A percentile compares a stretch with the other conserved stretches of the same genome.
Evolutionary conservation across 768 basidiomycete genomes (phyloP).

Genomic region (Podaxis sp.): DNA sequence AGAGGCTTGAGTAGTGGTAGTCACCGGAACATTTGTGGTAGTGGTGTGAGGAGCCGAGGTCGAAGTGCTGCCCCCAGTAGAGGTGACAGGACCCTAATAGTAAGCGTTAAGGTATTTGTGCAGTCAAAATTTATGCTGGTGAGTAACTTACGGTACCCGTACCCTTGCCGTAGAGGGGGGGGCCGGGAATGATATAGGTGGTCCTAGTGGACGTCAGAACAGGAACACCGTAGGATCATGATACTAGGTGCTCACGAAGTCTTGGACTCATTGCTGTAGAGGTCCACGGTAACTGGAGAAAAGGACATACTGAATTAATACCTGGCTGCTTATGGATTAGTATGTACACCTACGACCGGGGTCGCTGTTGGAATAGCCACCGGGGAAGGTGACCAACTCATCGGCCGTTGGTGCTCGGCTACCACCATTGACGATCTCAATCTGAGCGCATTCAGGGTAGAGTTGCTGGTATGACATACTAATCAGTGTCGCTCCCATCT

Average conservation of each 20-base stretch:
- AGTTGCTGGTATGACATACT: constrained; percentile 48
- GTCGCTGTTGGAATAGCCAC: constrained; percentile 42
- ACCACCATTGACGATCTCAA: constrained; percentile 42
- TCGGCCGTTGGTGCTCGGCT: constrained; percentile 36
- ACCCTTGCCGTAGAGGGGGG: constrained; percentile 44
- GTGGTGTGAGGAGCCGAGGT: constrained; percentile 13
- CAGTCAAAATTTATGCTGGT: neutral
- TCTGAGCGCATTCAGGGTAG: constrained; percentile 61
- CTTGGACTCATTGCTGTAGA: constrained; percentile 39
- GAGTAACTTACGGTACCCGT: constrained; percentile 10
- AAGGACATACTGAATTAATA: constrained; percentile 19
- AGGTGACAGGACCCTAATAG: neutral
- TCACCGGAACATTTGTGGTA: constrained; percentile 21
- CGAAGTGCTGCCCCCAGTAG: neutral
- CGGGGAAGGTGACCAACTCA: constrained; percentile 51
- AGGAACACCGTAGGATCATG: neutral
- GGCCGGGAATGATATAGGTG: constrained; percentile 45
- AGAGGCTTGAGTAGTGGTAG: constrained; percentile 19
- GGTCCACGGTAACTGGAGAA: constrained; percentile 36
- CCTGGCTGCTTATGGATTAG: constrained; percentile 16
- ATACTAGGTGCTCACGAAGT: constrained; percentile 22
- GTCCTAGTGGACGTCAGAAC: constrained; percentile 21
- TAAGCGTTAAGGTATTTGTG: neutral
- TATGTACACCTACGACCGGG: constrained; percentile 36
- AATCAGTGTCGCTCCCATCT: neutral